Evolutionary conservation across 352 stramenopile species (phyloP).

Genomic region (Phytophthora fragariaefolia): DNA sequence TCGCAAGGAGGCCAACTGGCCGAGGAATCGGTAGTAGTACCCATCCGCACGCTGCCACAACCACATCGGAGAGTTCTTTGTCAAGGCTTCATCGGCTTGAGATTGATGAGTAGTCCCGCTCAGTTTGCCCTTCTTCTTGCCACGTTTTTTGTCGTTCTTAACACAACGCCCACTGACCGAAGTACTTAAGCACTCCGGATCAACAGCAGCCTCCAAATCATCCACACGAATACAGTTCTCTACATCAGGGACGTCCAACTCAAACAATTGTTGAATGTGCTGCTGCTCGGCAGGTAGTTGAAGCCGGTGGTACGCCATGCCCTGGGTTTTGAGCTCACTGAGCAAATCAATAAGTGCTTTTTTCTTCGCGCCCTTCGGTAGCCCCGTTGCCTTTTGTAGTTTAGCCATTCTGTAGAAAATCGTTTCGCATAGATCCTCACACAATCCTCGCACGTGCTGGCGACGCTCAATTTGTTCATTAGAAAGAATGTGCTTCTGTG

Average conservation of each 20-base stretch:
- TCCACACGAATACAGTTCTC: constrained; percentile 87
- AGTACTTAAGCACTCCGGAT: constrained; percentile 24
- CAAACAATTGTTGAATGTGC: constrained; percentile 83
- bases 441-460: constrained; percentile 77
- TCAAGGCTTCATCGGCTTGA: constrained; percentile 16
- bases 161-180: constrained; percentile 13
- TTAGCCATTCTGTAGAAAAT: constrained; percentile 96
- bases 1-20: constrained; percentile 78
- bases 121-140: constrained; percentile 35
- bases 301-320: constrained; percentile 79
- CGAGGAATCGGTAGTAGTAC: constrained; percentile 91
- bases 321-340: constrained; percentile 85
- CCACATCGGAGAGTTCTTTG: constrained; percentile 77
- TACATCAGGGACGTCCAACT: constrained; percentile 83
- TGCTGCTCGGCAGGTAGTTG: constrained; percentile 79
- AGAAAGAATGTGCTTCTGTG: constrained; percentile 70
- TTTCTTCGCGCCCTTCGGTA: constrained; percentile 97
- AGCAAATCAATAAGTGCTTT: constrained; percentile 97
- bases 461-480: constrained; percentile 60
- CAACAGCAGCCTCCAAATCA: constrained; percentile 53
- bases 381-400: constrained; percentile 76
- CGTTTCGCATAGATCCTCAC: constrained; percentile 91
- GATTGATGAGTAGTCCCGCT: constrained; percentile 12
- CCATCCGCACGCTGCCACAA: constrained; percentile 85
- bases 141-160: constrained; percentile 40